Evolutionary conservation across 129 eudicot species (phyloP), one percentile per base, ranked within the genome.

Genomic region (Scalesia atractyloides): DNA sequence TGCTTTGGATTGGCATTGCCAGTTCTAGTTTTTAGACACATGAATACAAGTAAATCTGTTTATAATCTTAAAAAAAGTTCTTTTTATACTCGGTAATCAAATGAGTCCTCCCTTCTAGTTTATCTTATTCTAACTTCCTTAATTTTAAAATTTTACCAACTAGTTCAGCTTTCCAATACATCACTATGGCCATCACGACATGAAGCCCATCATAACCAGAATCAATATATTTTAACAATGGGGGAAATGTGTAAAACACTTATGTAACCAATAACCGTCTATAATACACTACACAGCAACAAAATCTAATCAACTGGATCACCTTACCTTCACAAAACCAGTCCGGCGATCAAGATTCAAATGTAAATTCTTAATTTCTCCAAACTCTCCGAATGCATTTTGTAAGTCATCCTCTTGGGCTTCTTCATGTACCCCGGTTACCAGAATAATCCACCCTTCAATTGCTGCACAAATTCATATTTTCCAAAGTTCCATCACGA

Each of bases 361-460:
- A 81, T 93, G 98, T 76, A 93, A 83, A 65, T 90, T 93, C 84
- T 84, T 93, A 7, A 93, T 87, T 82, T 90, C 90, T 68, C 98
- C 98, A 82, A 76, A 93, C 58, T 87, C 98, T 47, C 98, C 97
- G 76, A 93, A 90, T 47, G 84, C 81, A 87, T 90, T 89, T 34
- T 82, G 97, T 44, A 93, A 80, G 85, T 93, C 97, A 76, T 93
- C 98, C 76, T 93, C 98, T 79, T 90, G 97, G 30, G 98, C 97
- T 87, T 93, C 98, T 81, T 90, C 98, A 87, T 93, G 96, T 53
- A 93, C 92, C 73, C 98, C 98, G 51, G 97, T 93, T 30, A 93
- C 97, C 47, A 93, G 81, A 79, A 93, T 79, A 70, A 93, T 93
- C 98, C 98, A 93, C 70, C 98, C 98, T 76, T 93, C 98, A 74